Evolutionary conservation across 2,329 filamentous ascomycete genomes (phyloP).

Genomic region (Colletotrichum incanum): DNA sequence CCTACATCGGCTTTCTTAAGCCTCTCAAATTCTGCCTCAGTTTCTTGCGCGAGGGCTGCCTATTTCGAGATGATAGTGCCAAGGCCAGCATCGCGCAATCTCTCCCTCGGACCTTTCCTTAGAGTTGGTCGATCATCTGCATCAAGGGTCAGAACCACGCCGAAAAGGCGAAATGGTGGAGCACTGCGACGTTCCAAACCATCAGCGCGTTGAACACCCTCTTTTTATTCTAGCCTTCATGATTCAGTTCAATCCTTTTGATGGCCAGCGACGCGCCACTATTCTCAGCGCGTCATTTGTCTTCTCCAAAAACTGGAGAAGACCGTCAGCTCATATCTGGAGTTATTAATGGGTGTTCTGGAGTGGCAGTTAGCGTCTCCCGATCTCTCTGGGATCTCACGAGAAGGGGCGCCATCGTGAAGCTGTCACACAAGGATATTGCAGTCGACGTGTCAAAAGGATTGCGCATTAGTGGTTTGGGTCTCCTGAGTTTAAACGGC

Average conservation of each 20-base stretch:
- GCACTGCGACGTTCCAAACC: conserved; percentile 32
- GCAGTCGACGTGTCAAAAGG: conserved; percentile 40
- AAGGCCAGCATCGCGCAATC: background rate
- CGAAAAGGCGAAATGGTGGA: conserved; percentile 14
- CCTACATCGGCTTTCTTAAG: conserved; percentile 9
- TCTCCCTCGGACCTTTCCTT: conserved; percentile 25
- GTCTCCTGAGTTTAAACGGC: conserved; percentile 27
- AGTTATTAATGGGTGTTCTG: conserved; percentile 18
- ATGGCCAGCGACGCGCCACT: background rate
- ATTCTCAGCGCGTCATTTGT: background rate
- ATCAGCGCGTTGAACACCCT: conserved; percentile 7
- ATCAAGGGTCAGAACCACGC: conserved; percentile 16
- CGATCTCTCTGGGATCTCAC: conserved; percentile 35
- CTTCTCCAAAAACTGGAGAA: conserved; percentile 10
- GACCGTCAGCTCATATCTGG: conserved; percentile 11
- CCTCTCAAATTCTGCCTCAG: background rate
- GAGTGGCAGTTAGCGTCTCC: conserved; percentile 1
- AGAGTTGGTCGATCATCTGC: conserved; percentile 32
- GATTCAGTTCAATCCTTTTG: conserved; percentile 11
- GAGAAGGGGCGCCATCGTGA: conserved; percentile 22
- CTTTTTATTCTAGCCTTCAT: conserved; percentile 1
- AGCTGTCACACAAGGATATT: conserved; percentile 37
- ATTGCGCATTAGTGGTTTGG: conserved; percentile 30
- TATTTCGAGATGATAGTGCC: background rate
- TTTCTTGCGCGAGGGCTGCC: background rate